A percentile compares a stretch with the other conserved stretches of the same genome.
phyloP scores from a whole-genome alignment of 805 yeast genomes.

The Wickerhamiella siamensis region DNA sequence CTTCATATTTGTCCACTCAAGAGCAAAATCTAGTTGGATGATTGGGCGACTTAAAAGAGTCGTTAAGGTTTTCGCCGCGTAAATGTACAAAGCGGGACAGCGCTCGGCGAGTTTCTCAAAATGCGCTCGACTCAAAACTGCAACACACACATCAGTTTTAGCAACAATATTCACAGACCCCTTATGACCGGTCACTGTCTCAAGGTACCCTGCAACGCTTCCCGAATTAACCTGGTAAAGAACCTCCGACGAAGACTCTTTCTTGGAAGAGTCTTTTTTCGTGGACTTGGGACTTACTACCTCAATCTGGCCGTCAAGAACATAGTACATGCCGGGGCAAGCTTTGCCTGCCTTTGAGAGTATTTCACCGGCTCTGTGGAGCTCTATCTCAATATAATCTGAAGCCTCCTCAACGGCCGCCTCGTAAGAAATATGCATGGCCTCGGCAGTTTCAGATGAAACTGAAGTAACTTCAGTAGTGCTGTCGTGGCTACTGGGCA shows the following conservation, averaged over 20 bases:
- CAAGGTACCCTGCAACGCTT: constrained; percentile 76
- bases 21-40: constrained; percentile 69
- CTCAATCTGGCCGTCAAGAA: constrained; percentile 64
- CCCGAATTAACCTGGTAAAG: constrained; percentile 56
- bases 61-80: constrained; percentile 61
- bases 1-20: constrained; percentile 88
- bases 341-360: constrained; percentile 51
- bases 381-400: constrained; percentile 41
- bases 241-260: constrained; percentile 7
- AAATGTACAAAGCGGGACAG: constrained; percentile 59
- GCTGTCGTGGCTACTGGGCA: neutral
- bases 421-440: constrained; percentile 26
- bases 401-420: constrained; percentile 26
- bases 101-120: constrained; percentile 58
- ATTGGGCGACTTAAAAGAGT: constrained; percentile 53
- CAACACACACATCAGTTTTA: constrained; percentile 48
- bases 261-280: neutral
- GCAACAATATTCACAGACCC: constrained; percentile 64
- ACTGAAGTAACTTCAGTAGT: neutral
- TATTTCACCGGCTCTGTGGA: constrained; percentile 37
- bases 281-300: constrained; percentile 34
- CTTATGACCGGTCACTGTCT: constrained; percentile 62
- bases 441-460: neutral
- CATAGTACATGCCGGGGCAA: constrained; percentile 64
- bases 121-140: constrained; percentile 48